phyloP scores from a whole-genome alignment of 495 filamentous ascomycete species.

The Ascodesmis nigricans region DNA sequence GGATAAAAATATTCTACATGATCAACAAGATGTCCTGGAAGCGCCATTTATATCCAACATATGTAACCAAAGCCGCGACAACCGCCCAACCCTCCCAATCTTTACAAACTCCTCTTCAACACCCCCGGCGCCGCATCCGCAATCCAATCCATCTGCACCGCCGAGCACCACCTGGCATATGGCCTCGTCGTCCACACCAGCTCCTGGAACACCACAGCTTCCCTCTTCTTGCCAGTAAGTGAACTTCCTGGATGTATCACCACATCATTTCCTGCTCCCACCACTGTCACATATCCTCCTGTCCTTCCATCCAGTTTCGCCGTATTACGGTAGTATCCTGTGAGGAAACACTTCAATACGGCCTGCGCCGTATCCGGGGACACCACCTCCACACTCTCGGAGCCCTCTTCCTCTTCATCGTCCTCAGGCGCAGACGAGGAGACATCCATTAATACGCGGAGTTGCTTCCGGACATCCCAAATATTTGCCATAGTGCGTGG shows the following conservation, averaged over 20 bases:
- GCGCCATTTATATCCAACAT: no score
- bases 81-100: no score
- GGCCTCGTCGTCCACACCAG: slow-evolving; percentile 85
- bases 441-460: slow-evolving; percentile 36
- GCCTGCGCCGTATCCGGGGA: slow-evolving; percentile 31
- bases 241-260: slow-evolving; percentile 77
- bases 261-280: slow-evolving; percentile 70
- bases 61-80: no score
- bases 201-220: slow-evolving; percentile 90
- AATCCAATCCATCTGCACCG: slow-evolving; percentile 74
- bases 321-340: slow-evolving; percentile 61
- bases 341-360: slow-evolving; percentile 61
- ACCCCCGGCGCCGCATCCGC: slow-evolving; percentile 36
- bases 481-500: slow-evolving; percentile 54
- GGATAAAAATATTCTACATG: no score
- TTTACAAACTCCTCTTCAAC: slow-evolving; percentile 3
- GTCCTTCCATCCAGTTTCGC: slow-evolving; percentile 65
- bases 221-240: slow-evolving; percentile 64
- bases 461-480: slow-evolving; percentile 66
- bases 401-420: no score
- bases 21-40: no score
- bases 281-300: slow-evolving; percentile 47
- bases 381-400: slow-evolving; percentile 22
- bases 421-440: slow-evolving; percentile 24
- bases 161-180: slow-evolving; percentile 75